A percentile compares a stretch with the other conserved stretches of the same genome.
These are phyloP conservation scores for Plasmodium knowlesi DNA, from an alignment of 169 alveolate genomes.

Conservation along the genomic window DNA sequence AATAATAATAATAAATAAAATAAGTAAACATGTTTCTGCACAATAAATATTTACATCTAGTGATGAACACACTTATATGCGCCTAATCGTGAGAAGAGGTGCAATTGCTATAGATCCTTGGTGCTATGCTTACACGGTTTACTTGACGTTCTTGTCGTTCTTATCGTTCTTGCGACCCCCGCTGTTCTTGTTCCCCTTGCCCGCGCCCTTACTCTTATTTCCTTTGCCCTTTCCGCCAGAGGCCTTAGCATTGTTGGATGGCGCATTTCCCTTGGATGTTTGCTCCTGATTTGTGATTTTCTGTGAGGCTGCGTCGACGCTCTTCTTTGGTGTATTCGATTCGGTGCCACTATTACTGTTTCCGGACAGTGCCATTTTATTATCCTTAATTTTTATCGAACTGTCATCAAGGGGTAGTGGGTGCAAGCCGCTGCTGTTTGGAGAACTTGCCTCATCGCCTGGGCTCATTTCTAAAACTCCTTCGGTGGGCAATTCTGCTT, in stretches of 20 bases:
- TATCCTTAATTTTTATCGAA: not conserved
- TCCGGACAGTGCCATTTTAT: not conserved
- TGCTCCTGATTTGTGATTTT: not conserved
- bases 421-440: not conserved
- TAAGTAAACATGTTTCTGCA: not conserved
- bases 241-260: not conserved
- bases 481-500: not conserved
- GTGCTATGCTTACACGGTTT: not conserved
- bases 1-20: too few species aligned
- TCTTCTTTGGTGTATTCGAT: not conserved
- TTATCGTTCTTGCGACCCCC: not conserved
- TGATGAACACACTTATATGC: not conserved
- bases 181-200: not conserved
- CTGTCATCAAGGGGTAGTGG: not conserved
- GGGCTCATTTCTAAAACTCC: not conserved
- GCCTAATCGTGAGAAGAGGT: not conserved
- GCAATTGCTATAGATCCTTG: not conserved
- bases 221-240: not conserved
- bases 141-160: not conserved
- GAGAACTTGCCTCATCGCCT: not conserved
- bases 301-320: not conserved
- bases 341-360: not conserved
- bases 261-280: not conserved
- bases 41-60: not conserved
- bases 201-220: not conserved